A percentile compares a stretch with the other conserved stretches of the same genome.
Evolutionary conservation across 257 asterid species (phyloP).

Genomic region (Plantago major): DNA sequence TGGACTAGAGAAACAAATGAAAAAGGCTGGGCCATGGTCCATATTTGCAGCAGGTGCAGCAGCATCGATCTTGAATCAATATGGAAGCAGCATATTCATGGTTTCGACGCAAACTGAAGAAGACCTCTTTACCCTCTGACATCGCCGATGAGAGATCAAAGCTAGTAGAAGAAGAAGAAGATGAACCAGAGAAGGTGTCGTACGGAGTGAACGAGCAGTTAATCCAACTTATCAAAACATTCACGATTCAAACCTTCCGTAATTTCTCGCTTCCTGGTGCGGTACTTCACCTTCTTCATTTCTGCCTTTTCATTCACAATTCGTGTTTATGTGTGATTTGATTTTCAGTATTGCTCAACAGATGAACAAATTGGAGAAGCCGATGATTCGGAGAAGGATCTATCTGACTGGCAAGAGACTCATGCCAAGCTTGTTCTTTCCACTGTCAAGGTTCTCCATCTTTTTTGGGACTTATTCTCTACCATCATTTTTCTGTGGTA

Average conservation of each 20-base stretch:
- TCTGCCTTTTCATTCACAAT: background rate
- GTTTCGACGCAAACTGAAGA: constrained; percentile 54
- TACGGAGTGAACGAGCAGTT: constrained; percentile 68
- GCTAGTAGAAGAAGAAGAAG: constrained; percentile 8
- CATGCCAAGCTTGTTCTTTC: constrained; percentile 82
- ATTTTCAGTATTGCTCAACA: constrained; percentile 8
- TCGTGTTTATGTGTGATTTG: constrained; percentile 13
- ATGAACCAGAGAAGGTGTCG: constrained; percentile 29
- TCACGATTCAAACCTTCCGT: constrained; percentile 68
- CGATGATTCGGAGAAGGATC: constrained; percentile 50
- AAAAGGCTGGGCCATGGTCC: too few species aligned
- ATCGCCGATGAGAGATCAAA: constrained; percentile 13
- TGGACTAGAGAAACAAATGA: too few species aligned
- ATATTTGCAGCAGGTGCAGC: too few species aligned
- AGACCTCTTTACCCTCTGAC: constrained; percentile 25
- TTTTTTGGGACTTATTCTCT: background rate
- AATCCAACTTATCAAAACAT: constrained; percentile 56
- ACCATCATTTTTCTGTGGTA: background rate
- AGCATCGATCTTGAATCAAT: too few species aligned
- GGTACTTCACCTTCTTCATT: background rate
- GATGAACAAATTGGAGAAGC: constrained; percentile 42
- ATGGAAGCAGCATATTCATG: constrained; percentile 68
- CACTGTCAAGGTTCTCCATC: constrained; percentile 55
- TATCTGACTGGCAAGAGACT: constrained; percentile 82
- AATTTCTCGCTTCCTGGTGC: constrained; percentile 58